These are phyloP conservation scores for Yamadazyma blattariae DNA, from an alignment of 1,139 yeast genomes.

Conservation along the genomic window DNA sequence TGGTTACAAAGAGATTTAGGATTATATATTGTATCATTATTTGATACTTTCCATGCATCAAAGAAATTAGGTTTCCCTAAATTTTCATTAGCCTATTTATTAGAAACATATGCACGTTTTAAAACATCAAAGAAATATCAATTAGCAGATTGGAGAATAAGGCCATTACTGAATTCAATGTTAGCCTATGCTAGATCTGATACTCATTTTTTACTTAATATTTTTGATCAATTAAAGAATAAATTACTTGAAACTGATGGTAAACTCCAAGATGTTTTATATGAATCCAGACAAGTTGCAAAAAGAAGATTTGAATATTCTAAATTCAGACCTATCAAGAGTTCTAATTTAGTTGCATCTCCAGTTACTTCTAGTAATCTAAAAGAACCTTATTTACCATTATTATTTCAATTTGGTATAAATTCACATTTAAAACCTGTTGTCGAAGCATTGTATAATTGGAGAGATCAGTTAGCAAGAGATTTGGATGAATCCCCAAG, in stretches of 20 bases:
- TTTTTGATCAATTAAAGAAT: conserved; percentile 73
- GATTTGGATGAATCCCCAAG: conserved; percentile 79
- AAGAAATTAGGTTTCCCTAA: conserved; percentile 74
- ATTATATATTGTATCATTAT: conserved; percentile 79
- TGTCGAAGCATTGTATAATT: conserved; percentile 61
- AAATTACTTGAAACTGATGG: conserved; percentile 45
- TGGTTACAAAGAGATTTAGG: conserved; percentile 98
- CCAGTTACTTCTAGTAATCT: conserved; percentile 47
- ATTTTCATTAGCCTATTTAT: conserved; percentile 78
- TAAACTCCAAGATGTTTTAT: conserved; percentile 50
- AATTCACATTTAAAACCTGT: conserved; percentile 54
- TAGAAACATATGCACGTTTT: conserved; percentile 79
- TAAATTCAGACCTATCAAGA: conserved; percentile 49
- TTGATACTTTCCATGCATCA: conserved; percentile 93
- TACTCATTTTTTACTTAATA: conserved; percentile 83
- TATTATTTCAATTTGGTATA: conserved; percentile 67
- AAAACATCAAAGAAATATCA: conserved; percentile 93
- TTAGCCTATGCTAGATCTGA: conserved; percentile 89
- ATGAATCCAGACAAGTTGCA: conserved; percentile 80
- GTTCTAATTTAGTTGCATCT: conserved; percentile 36
- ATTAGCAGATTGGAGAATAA: conserved; percentile 92
- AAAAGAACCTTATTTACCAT: conserved; percentile 54
- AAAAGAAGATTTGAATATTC: conserved; percentile 77
- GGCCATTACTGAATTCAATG: conserved; percentile 83
- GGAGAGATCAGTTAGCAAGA: conserved; percentile 84